Evolutionary conservation across 495 filamentous ascomycete genomes (phyloP), one percentile per base, ranked within the genome.

Genomic region (Baudoinia panamericana): DNA sequence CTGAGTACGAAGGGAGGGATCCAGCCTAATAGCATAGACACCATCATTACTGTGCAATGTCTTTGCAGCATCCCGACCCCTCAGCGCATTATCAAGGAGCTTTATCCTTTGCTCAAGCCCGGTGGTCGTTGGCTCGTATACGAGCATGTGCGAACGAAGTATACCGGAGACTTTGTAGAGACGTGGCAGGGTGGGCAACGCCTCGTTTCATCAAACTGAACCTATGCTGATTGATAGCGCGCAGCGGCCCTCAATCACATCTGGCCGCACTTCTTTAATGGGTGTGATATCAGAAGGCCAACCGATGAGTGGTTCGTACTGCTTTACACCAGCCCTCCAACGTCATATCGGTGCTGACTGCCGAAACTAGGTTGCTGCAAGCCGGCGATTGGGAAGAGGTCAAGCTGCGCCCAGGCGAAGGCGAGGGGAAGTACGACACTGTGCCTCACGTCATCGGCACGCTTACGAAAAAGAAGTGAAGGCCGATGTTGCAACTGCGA

Each of bases 41-140:
- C 72, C 26, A 72, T 85, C 26, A 63, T 84, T 31, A 73, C 73
- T 11, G 62, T 83, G 30, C 70, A 80, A 8, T 82, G 82, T 33
- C 63, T 87, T 4, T 87, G 81, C 59, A 76, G 72, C 36, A 76
- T 85, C 38, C 78, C 78, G 1, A 60, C 73, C 10, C 71, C 78
- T 23, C 63, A 73, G 47, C 50, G 50, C 9, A 73, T 78, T 30
- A 68, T 70, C 12, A 52, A 47, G 11, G 69, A 72, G 36, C 50
- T 85, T 39, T 85, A 82, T 59, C 39, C 49, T 3, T 61, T 76
- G 43, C 56, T 87, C 16, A 74, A 70, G 52, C 73, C 76, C 0
- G 81, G 80, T 8, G 82, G 81, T 0, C 54, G 65, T 29, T 67
- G 81, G 70, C 70, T 82, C 30, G 64, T 82, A 10, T 77, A 72